Conservation (phyloP, 2,329 filamentous ascomycete species). For the Alternaria sp. region DNA sequence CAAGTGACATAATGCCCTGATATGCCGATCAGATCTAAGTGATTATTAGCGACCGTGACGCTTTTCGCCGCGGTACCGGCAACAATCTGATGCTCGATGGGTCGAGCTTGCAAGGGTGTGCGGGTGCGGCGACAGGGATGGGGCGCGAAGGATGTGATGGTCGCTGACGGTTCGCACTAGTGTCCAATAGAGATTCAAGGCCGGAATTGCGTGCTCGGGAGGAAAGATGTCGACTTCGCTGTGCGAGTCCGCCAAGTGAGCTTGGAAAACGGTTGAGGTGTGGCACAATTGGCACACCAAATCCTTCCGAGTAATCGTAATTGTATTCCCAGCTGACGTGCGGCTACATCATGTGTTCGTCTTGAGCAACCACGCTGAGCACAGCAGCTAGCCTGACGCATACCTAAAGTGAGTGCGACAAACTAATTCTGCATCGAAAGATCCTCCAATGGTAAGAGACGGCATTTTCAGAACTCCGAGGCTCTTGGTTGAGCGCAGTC, state of each 20-base stretch:
- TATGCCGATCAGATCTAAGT: conserved; percentile 15
- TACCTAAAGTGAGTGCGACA: background rate
- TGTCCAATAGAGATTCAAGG: conserved; percentile 27
- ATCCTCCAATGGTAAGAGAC: background rate
- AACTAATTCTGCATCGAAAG: background rate
- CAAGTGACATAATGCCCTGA: conserved; percentile 35
- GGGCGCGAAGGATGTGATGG: conserved; percentile 27
- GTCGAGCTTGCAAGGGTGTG: conserved; percentile 28
- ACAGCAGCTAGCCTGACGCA: background rate
- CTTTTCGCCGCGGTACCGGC: conserved; percentile 21
- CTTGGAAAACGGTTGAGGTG: background rate
- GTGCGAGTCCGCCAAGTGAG: conserved; percentile 4
- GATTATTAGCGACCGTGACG: conserved; percentile 12
- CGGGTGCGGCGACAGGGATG: conserved; percentile 37
- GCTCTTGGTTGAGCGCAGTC: background rate
- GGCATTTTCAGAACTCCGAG: background rate
- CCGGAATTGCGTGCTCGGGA: conserved; percentile 45
- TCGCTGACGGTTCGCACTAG: conserved; percentile 15
- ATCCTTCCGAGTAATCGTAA: background rate
- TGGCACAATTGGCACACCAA: background rate
- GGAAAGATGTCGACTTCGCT: conserved; percentile 37
- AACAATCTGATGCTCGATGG: conserved; percentile 20
- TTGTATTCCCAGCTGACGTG: background rate
- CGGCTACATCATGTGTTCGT: background rate
- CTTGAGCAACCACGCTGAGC: background rate